Percentiles rank a stretch among this genome's conserved stretches.
These are phyloP conservation scores for Cladobotryum mycophilum DNA, from an alignment of 2,329 filamentous ascomycete species.

Conservation along the genomic window DNA sequence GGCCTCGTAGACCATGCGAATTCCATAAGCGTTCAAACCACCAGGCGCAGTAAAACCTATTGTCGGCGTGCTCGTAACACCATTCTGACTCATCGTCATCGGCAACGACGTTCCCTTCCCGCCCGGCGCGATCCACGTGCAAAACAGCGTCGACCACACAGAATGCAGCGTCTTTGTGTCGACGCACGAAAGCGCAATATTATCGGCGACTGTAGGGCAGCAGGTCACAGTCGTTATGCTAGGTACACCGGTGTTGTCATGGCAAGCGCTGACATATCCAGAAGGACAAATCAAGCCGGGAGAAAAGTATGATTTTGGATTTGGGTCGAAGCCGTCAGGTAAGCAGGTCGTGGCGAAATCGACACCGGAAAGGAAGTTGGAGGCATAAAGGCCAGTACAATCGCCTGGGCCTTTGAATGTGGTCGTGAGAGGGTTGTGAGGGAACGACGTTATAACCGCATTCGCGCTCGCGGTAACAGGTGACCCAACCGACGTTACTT, in stretches of 20 bases:
- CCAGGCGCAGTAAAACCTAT: slow-evolving; percentile 17
- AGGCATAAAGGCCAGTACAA: slow-evolving; percentile 19
- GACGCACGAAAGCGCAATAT: slow-evolving; percentile 24
- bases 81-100: slow-evolving; percentile 19
- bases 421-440: slow-evolving; percentile 20
- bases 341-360: slow-evolving; percentile 24
- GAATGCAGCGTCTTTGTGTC: slow-evolving; percentile 15
- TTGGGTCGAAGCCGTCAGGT: slow-evolving; percentile 22
- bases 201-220: slow-evolving; percentile 23
- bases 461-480: not conserved
- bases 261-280: slow-evolving; percentile 26
- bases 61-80: slow-evolving; percentile 17
- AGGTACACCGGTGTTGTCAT: slow-evolving; percentile 18
- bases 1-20: slow-evolving; percentile 30
- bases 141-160: slow-evolving; percentile 23
- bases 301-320: slow-evolving; percentile 25
- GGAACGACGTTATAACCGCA: slow-evolving; percentile 17
- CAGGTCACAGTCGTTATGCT: slow-evolving; percentile 30
- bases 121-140: slow-evolving; percentile 28
- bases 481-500: not conserved
- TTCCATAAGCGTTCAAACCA: slow-evolving; percentile 28
- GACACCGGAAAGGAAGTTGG: slow-evolving; percentile 23
- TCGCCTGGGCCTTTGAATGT: slow-evolving; percentile 17
- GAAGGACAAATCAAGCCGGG: slow-evolving; percentile 25
- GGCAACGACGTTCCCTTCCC: slow-evolving; percentile 17